Conservation (phyloP, 1,284 basidiomycete species). For the Cutaneotrichosporon arboriforme region DNA sequence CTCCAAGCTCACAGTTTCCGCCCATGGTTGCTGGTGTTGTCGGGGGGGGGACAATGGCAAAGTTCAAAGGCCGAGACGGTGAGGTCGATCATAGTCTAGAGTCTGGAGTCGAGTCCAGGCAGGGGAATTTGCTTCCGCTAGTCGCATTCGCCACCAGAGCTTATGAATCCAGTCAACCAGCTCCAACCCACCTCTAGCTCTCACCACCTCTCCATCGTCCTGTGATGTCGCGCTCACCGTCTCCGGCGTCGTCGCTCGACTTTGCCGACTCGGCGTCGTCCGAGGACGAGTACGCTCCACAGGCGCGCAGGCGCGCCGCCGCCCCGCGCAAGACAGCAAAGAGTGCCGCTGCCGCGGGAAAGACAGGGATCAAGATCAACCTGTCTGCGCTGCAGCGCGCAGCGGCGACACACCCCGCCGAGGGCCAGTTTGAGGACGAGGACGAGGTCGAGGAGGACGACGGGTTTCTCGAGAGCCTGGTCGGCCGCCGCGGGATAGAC, state of each 20-base stretch:
- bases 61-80: neutral
- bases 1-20: slow-evolving; percentile 13
- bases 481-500: slow-evolving; percentile 32
- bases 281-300: slow-evolving; percentile 35
- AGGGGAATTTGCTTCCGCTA: slow-evolving; percentile 13
- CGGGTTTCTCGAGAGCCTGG: slow-evolving; percentile 30
- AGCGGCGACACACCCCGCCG: slow-evolving; percentile 25
- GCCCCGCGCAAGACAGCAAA: slow-evolving; percentile 5
- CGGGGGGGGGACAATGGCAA: neutral
- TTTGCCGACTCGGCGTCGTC: slow-evolving; percentile 38
- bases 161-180: neutral
- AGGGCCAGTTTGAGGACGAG: slow-evolving; percentile 27
- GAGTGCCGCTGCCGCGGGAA: slow-evolving; percentile 4
- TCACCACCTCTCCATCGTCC: neutral
- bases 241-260: slow-evolving; percentile 45
- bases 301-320: slow-evolving; percentile 9
- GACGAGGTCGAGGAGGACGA: slow-evolving; percentile 23
- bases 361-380: slow-evolving; percentile 35
- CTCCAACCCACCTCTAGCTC: neutral
- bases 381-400: slow-evolving; percentile 30
- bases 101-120: too few relatives aligned
- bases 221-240: slow-evolving; percentile 39
- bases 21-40: slow-evolving; percentile 11
- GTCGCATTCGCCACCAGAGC: slow-evolving; percentile 6
- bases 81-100: neutral